phyloP scores from a whole-genome alignment of 495 filamentous ascomycete species.

The Aspergillus funiculosus region DNA sequence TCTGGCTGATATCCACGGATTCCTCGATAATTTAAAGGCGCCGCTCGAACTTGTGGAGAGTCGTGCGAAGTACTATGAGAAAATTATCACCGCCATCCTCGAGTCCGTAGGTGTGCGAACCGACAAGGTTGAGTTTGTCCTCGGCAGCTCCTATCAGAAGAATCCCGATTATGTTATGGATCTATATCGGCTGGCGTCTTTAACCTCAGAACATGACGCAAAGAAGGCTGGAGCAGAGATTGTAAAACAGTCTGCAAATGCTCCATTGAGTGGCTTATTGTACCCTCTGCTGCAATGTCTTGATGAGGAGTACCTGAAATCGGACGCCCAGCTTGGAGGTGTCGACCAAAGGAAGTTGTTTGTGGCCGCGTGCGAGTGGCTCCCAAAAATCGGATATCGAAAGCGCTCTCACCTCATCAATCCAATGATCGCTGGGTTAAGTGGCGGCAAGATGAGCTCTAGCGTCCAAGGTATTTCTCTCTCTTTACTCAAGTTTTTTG shows the following conservation, averaged over 20 bases:
- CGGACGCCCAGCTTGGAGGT: slow-evolving; percentile 68
- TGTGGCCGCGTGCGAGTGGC: slow-evolving; percentile 58
- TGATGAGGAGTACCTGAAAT: slow-evolving; percentile 83
- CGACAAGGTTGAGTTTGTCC: slow-evolving; percentile 74
- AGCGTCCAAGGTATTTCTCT: slow-evolving; percentile 36
- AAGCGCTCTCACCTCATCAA: slow-evolving; percentile 85
- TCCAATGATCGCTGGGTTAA: slow-evolving; percentile 80
- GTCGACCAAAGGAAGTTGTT: slow-evolving; percentile 88
- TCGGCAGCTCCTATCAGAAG: slow-evolving; percentile 77
- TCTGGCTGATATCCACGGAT: slow-evolving; percentile 63
- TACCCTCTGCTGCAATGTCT: slow-evolving; percentile 78
- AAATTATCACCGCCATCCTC: slow-evolving; percentile 59
- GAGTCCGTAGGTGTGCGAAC: slow-evolving; percentile 62
- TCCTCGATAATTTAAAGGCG: slow-evolving; percentile 43
- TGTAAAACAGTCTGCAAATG: slow-evolving; percentile 79
- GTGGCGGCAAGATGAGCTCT: slow-evolving; percentile 74
- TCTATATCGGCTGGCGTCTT: slow-evolving; percentile 37
- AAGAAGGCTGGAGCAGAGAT: slow-evolving; percentile 88
- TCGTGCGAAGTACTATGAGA: slow-evolving; percentile 67
- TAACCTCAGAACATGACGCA: slow-evolving; percentile 47
- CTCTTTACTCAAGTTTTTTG: neutral
- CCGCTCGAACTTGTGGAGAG: slow-evolving; percentile 75
- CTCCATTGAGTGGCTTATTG: slow-evolving; percentile 69
- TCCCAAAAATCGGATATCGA: slow-evolving; percentile 41
- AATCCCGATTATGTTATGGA: slow-evolving; percentile 38